Conservation (phyloP, 768 basidiomycete genomes). For the Phanerochaete sordida region DNA sequence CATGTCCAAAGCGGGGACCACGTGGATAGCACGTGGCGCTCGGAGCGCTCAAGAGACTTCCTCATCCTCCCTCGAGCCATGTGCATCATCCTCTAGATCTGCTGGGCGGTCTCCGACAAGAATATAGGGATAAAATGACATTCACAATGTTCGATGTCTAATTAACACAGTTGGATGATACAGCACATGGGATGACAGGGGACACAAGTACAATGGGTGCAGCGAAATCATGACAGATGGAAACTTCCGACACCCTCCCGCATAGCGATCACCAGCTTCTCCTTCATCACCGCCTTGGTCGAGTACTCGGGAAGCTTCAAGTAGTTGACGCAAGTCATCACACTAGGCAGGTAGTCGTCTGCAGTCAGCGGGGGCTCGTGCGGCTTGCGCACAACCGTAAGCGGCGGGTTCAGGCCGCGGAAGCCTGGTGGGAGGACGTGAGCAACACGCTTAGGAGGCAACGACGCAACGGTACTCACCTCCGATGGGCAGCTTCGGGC, state of each 20-base stretch:
- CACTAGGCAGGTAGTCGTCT: constrained; percentile 93
- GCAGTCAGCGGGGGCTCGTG: constrained; percentile 88
- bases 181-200: constrained; percentile 2
- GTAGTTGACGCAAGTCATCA: constrained; percentile 99
- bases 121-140: background rate
- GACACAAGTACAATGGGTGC: constrained; percentile 11
- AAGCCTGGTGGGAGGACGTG: constrained; percentile 54
- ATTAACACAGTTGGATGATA: constrained; percentile 4
- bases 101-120: background rate
- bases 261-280: constrained; percentile 83
- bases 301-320: constrained; percentile 96
- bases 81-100: background rate
- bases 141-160: background rate
- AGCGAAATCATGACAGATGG: constrained; percentile 77
- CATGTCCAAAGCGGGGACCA: background rate
- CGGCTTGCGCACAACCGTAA: constrained; percentile 96
- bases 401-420: constrained; percentile 87
- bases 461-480: constrained; percentile 46
- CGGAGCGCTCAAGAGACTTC: background rate
- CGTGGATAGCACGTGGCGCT: background rate
- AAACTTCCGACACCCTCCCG: constrained; percentile 95
- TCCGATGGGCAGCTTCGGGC: constrained; percentile 93
- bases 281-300: constrained; percentile 76
- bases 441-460: background rate
- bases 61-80: background rate